phyloP scores from a whole-genome alignment of 192 early-diverging fungal species.

The Coemansia sp. region DNA sequence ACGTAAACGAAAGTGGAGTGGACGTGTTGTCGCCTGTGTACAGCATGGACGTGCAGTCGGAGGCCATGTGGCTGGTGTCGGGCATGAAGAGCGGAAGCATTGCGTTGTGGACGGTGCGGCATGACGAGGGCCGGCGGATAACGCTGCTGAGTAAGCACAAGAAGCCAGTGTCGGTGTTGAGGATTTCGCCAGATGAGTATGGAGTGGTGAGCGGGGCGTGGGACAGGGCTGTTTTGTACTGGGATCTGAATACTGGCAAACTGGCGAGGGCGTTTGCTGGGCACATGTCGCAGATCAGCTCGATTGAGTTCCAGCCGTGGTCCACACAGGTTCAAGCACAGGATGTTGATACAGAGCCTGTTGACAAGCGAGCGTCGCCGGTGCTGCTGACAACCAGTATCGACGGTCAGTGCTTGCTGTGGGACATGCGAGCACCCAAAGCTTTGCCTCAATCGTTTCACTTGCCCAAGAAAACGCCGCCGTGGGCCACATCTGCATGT shows the following conservation, averaged over 20 bases:
- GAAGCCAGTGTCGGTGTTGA: constrained; percentile 80
- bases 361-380: constrained; percentile 10
- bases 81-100: constrained; percentile 81
- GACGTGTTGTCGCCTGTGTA: constrained; percentile 87
- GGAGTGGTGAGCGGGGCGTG: constrained; percentile 90
- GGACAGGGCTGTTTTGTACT: constrained; percentile 77
- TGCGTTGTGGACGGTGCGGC: constrained; percentile 82
- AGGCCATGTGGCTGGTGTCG: constrained; percentile 81
- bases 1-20: constrained; percentile 20
- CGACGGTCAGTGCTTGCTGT: constrained; percentile 70
- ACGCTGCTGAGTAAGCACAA: constrained; percentile 80
- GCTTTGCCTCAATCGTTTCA: constrained; percentile 54
- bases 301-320: constrained; percentile 62
- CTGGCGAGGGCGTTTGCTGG: constrained; percentile 68
- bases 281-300: constrained; percentile 82
- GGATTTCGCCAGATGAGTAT: constrained; percentile 78
- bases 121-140: constrained; percentile 92
- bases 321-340: background rate
- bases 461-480: constrained; percentile 65
- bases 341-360: background rate
- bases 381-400: constrained; percentile 72
- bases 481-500: constrained; percentile 70
- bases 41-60: constrained; percentile 89
- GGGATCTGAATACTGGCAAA: constrained; percentile 85
- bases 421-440: constrained; percentile 69